Evolutionary conservation across 1,284 basidiomycete species (phyloP), one percentile per base, ranked within the genome.

Genomic region (Cystobasidium pallidum): DNA sequence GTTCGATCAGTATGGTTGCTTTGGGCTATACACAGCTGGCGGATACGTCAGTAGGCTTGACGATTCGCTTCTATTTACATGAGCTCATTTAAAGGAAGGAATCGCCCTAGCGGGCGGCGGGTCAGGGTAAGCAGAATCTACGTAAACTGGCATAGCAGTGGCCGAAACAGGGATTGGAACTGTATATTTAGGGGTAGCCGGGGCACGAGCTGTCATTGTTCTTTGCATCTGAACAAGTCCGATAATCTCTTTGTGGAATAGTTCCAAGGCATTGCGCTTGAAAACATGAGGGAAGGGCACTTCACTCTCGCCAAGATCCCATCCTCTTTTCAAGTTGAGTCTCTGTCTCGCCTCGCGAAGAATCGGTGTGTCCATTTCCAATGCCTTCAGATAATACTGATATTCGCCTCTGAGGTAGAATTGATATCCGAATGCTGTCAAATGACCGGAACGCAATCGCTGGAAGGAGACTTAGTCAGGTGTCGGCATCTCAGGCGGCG

Each of bases 351-450:
- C 24, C 8, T 8, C 24, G 13, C 51, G 51, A 8, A 54, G 51
- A 28, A 32, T 32, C 19, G 51, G 51, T 54, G 51, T 54, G n/a
- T 54, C 51, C 26, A 32, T 54, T n/a, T 19, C 30, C 30, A 54
- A 32, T 26, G 24, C 51, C 8, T 26, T 19, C 24, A 28, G 19
- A 10, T 54, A 54, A n/a, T 28, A 28, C 11, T 54, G 11, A 32
- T 54, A 54, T n/a, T 54, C 15, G 2, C 24, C 15, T n/a, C 51
- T 26, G 11, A 28, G 26, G 30, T 28, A 54, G 51, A 28, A 54
- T 32, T 8, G 24, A 19, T 32, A 32, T 26, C 51, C 51, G 24
- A 54, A 17, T 26, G n/a, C 13, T 30, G 51, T 54, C 21, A 54
- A 2, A 11, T 54, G 51, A 2, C 51, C n/a, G 43, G 43, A 45